These are phyloP conservation scores for Tetrahymena elliotti DNA, from an alignment of 73 alveolate species.

Conservation along the genomic window DNA sequence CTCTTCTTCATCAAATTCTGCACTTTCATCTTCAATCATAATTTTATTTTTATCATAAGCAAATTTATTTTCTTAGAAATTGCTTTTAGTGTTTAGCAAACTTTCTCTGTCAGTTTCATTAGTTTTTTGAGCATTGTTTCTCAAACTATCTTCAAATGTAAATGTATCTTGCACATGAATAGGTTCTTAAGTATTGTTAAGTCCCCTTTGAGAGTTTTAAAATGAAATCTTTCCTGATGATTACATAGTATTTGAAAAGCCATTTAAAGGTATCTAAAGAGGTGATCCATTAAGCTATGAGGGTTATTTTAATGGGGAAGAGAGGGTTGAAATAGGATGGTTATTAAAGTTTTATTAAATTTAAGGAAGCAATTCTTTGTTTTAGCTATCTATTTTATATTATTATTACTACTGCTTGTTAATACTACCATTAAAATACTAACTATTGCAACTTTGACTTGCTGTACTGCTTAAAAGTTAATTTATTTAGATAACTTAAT, in stretches of 20 bases:
- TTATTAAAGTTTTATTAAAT: not conserved
- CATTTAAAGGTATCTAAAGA: not conserved
- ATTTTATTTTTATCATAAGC: not conserved
- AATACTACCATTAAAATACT: not conserved
- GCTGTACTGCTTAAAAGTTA: not conserved
- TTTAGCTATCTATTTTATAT: not conserved
- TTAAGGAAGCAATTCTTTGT: not conserved
- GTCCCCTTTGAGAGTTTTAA: not conserved
- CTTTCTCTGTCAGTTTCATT: not conserved
- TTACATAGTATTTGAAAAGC: not conserved
- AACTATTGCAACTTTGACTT: not conserved
- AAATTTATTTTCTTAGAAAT: not conserved
- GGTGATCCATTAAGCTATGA: not conserved
- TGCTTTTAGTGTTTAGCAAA: not conserved
- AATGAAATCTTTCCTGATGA: not conserved
- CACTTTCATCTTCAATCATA: not conserved
- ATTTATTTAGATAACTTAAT: not conserved
- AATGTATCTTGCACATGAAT: not conserved
- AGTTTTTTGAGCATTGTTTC: not conserved
- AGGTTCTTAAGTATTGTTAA: not conserved
- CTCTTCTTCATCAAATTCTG: not conserved
- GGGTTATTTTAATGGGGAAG: not conserved
- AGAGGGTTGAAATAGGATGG: not conserved
- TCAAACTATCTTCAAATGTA: not conserved
- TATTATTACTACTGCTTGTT: not conserved